Base-by-base conservation (phyloP, 352 stramenopile genomes). In the Globisporangium yorkense region DNA sequence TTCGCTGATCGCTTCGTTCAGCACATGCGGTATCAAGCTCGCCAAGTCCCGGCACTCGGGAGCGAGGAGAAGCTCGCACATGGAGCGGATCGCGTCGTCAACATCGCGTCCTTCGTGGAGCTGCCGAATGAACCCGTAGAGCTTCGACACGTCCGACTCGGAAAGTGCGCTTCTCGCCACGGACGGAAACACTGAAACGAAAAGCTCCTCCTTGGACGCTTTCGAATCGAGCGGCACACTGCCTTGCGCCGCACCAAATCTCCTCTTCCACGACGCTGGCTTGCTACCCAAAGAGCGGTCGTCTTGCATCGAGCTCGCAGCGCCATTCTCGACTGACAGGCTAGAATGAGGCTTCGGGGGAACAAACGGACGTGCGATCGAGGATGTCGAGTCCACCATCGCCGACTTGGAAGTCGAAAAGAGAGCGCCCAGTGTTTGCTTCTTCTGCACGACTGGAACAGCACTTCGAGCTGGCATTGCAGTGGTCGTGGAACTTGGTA, bases 301-400 rank as follows among this genome's bases (percentile, higher is more conserved):
- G 8, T 18, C 44, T 24, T n/a, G n/a, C 18, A 15, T 18, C 37
- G 37, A 43, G 37, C 6, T 18, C 13, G 37, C 37, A 43, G 10
- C 4, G 37, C 12, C 37, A 18, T 12, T 43, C 20, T 49, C 44
- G 44, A 24, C 21, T 15, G 21, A 21, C 20, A 37, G 15, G 37
- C 37, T 56, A 6, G 43, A 8, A 5, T 55, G 51, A 39, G 46
- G 57, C 71, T 43, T 74, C 20, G 77, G 75, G 13, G 69, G 55
- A 8, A 76, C 68, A 57, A 88, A 89, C 3, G 79, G 75, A 41
- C 81, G 75, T 2, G 67, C 67, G 61, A 92, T 93, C 9, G 80
- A 89, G 29, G 83, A 80, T 0, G 80, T 89, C 9, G 67, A 65
- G 8, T 83, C 62, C 3, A 89, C 74, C 70, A 92, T 92, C 15